Evolutionary conservation across 2,329 filamentous ascomycete species (phyloP).

Genomic region (Thermoascus crustaceus): DNA sequence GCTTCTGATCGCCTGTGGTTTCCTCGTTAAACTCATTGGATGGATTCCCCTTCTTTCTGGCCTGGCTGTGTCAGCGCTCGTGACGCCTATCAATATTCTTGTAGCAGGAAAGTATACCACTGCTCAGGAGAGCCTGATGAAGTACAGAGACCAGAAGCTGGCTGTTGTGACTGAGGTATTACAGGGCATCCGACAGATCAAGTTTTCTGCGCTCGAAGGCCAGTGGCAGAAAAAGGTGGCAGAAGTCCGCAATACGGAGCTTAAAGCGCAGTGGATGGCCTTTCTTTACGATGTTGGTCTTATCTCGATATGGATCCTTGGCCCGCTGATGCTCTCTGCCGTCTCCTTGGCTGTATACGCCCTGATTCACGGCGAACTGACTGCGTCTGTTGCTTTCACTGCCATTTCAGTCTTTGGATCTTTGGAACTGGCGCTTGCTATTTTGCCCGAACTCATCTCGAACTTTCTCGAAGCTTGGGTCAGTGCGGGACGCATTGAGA

Average conservation of each 20-base stretch:
- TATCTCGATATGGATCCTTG: conserved; percentile 62
- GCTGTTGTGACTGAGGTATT: conserved; percentile 68
- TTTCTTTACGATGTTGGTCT: conserved; percentile 58
- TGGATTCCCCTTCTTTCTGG: conserved; percentile 62
- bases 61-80: conserved; percentile 54
- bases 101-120: conserved; percentile 57
- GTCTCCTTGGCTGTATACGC: conserved; percentile 64
- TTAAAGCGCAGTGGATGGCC: conserved; percentile 57
- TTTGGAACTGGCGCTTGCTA: conserved; percentile 62
- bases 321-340: conserved; percentile 65
- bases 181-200: conserved; percentile 74
- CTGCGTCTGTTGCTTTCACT: conserved; percentile 70
- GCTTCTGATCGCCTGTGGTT: conserved; percentile 56
- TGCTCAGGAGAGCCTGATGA: conserved; percentile 65
- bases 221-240: conserved; percentile 67
- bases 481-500: conserved; percentile 63
- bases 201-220: conserved; percentile 67
- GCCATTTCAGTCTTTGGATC: conserved; percentile 65
- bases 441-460: conserved; percentile 65
- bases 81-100: conserved; percentile 61
- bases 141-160: conserved; percentile 65
- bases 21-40: conserved; percentile 62
- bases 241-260: conserved; percentile 56
- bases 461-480: conserved; percentile 63
- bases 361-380: conserved; percentile 52